A percentile compares a stretch with the other conserved stretches of the same genome.
phyloP scores from a whole-genome alignment of 1,139 yeast species.

The Pichia sp. region DNA sequence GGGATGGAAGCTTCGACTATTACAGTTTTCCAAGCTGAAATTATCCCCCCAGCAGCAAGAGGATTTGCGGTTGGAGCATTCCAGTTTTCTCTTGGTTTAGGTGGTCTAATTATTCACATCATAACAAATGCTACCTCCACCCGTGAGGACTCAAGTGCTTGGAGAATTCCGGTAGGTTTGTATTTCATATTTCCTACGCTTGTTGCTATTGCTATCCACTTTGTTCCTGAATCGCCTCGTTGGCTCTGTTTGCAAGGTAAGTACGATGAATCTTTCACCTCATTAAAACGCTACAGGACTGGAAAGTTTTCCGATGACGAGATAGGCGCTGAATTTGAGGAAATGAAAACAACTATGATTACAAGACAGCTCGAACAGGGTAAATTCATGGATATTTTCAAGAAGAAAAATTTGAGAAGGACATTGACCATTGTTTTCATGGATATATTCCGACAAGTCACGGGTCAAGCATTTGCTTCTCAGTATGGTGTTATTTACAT shows the following conservation, averaged over 20 bases:
- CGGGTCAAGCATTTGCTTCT: conserved; percentile 7
- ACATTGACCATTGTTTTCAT: conserved; percentile 8
- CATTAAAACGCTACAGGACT: background rate
- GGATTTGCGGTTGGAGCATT: background rate
- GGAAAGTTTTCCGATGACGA: background rate
- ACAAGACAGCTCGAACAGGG: background rate
- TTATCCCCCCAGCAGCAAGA: background rate
- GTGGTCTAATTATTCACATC: conserved; percentile 8
- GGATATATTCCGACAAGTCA: conserved; percentile 6
- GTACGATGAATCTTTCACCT: conserved; percentile 9
- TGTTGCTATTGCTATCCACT: conserved; percentile 7
- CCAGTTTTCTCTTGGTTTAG: conserved; percentile 4
- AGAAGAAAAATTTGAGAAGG: conserved; percentile 14
- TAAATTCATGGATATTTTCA: conserved; percentile 14
- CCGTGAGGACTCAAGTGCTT: background rate
- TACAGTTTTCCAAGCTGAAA: background rate
- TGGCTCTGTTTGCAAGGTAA: conserved; percentile 13
- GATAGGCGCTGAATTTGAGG: background rate
- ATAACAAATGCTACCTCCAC: conserved; percentile 9
- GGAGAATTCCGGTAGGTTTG: conserved; percentile 8
- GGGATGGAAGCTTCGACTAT: background rate
- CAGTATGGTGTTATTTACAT: conserved; percentile 5
- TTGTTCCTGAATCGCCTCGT: conserved; percentile 20
- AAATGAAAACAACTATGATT: background rate
- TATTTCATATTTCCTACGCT: conserved; percentile 5